Conservation (phyloP, 495 filamentous ascomycete species). For the Aspergillus mulundensis region DNA sequence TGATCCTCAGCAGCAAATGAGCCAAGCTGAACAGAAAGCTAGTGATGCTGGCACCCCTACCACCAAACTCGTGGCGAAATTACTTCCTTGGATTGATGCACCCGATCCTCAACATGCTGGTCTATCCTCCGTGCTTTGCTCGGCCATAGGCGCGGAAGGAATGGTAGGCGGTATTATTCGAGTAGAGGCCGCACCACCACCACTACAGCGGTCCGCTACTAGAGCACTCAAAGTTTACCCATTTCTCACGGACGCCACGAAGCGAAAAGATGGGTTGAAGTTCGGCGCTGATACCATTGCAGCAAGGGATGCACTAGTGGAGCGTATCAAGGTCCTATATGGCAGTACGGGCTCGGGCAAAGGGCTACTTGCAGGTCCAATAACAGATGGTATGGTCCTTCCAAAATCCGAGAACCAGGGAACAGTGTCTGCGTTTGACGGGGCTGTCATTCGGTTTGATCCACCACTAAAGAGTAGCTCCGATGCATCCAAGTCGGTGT, state of each 20-base stretch:
- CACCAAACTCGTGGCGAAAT: constrained; percentile 67
- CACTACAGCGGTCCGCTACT: constrained; percentile 49
- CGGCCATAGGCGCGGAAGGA: constrained; percentile 60
- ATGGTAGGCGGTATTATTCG: constrained; percentile 86
- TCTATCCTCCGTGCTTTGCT: constrained; percentile 71
- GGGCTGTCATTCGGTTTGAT: constrained; percentile 76
- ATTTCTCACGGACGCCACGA: constrained; percentile 54
- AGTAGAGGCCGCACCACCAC: constrained; percentile 68
- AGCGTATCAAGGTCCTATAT: constrained; percentile 46
- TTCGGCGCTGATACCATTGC: constrained; percentile 85
- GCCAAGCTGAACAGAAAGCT: constrained; percentile 52
- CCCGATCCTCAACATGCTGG: constrained; percentile 74
- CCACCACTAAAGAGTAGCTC: constrained; percentile 42
- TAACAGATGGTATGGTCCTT: constrained; percentile 85
- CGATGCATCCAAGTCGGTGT: constrained; percentile 44
- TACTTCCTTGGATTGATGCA: constrained; percentile 78
- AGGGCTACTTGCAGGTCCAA: constrained; percentile 73
- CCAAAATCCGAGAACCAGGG: constrained; percentile 39
- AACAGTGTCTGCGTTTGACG: constrained; percentile 45
- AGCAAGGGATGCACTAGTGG: constrained; percentile 63
- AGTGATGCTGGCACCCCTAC: constrained; percentile 57
- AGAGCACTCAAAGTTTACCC: constrained; percentile 70
- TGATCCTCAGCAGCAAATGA: constrained; percentile 68
- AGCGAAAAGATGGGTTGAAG: constrained; percentile 62
- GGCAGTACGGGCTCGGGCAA: constrained; percentile 35